Base-by-base conservation (phyloP, 257 asterid species). In the Solanum paucissectum region DNA sequence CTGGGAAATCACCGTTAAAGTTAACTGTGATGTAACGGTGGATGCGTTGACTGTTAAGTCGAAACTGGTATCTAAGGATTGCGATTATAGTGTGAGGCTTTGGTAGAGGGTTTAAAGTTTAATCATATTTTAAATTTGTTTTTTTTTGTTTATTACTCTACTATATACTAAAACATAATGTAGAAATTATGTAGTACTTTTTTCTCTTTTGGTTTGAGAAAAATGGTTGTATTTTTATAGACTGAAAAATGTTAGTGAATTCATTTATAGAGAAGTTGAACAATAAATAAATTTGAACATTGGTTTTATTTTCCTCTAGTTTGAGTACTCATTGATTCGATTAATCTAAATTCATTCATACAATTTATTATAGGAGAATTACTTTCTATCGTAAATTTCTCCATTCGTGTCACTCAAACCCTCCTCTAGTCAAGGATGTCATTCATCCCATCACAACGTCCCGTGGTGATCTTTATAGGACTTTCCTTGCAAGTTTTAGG, bases 1-100 rank as follows among this genome's bases (percentile, higher is more conserved):
- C 11, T 94, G 98, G 98, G 81, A 90, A 85, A 92, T 97, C 16
- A 90, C 89, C 37, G 94, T 90, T 62, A 93, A 91, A 58, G 95
- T 92, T 5, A 90, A 90, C 20, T 95, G 99, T 93, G 95, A 93
- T 92, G 92, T 95, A 86, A 93, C 90, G 3, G 91, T 95, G 89
- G 87, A 94, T 83, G 89, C 91, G 2, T 77, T 95, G 74, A 92
- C 68, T 62, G 91, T 86, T 49, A 90, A 82, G 58, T 92, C 98
- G 0, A 89, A 89, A 32, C 86, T 95, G 10, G 87, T 93, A 14
- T 92, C 98, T 5, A 85, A 92, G 37, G 86, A 92, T 10, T 96
- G 99, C 90, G 92, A 90, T 90, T 94, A 91, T 90, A 88, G 94
- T 81, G 94, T 94, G 89, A 96, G 89, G 88, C 83, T 92, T 79